Evolutionary conservation across 2,329 filamentous ascomycete species (phyloP).

Genomic region (Colletotrichum viniferum): DNA sequence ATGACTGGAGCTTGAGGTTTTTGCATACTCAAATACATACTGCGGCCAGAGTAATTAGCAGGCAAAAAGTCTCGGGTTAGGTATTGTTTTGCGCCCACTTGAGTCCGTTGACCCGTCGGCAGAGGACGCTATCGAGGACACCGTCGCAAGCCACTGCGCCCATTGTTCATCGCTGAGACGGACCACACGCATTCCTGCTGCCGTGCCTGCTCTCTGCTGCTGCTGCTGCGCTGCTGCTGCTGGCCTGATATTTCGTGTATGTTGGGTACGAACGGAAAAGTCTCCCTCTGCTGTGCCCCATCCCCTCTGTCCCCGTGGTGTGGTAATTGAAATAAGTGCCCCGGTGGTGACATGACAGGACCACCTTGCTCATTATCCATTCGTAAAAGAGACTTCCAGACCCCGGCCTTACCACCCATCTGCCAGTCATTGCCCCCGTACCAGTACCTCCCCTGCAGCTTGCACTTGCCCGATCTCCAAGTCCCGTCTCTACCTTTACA

Average conservation of each 20-base stretch:
- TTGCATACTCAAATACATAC: not conserved
- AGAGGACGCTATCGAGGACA: not conserved
- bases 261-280: not conserved
- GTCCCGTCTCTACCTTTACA: not conserved
- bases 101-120: not conserved
- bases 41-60: not conserved
- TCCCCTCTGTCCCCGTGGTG: not conserved
- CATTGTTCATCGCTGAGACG: not conserved
- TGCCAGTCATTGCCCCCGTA: not conserved
- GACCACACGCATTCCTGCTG: not conserved
- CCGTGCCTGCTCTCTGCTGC: not conserved
- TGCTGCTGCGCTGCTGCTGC: not conserved
- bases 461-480: conserved; percentile 4
- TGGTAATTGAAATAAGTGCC: not conserved
- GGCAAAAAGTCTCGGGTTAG: not conserved
- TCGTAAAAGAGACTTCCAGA: not conserved
- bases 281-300: not conserved
- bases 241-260: not conserved
- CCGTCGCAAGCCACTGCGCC: not conserved
- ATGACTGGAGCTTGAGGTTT: not conserved
- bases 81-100: not conserved
- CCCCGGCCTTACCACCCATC: not conserved
- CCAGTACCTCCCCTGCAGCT: conserved; percentile 1
- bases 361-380: not conserved
- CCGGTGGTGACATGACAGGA: not conserved